These are phyloP conservation scores for Wallacemonas rigidus DNA, from an alignment of 208 protist species.

Conservation along the genomic window DNA sequence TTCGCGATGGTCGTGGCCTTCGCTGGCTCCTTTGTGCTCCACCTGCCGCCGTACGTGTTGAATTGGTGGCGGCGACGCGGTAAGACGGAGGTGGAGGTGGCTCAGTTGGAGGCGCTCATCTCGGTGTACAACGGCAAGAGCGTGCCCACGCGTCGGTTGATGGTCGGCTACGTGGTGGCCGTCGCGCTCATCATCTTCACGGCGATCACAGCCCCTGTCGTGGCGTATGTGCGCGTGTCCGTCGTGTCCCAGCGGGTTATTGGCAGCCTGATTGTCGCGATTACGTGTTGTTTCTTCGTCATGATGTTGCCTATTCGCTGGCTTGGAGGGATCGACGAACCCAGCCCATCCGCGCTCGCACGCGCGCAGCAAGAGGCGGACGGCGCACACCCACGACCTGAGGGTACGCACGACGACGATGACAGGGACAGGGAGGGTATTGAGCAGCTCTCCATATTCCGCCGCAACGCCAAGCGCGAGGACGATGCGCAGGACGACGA, in stretches of 20 bases:
- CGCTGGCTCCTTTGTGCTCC: conserved; percentile 30
- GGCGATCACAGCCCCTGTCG: conserved; percentile 44
- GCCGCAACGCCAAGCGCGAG: background rate
- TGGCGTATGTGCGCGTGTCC: conserved; percentile 47
- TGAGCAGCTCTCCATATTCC: no score
- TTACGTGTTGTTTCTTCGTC: conserved; percentile 43
- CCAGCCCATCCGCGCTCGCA: conserved; percentile 20
- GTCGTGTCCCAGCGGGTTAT: conserved; percentile 24
- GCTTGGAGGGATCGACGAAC: conserved; percentile 59
- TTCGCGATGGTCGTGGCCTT: conserved; percentile 38
- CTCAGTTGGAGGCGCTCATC: conserved; percentile 34
- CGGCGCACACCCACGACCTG: no score
- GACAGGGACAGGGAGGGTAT: no score
- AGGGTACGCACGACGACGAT: no score
- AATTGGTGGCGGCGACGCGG: conserved; percentile 63
- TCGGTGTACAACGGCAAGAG: conserved; percentile 52
- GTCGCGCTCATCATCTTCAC: conserved; percentile 56
- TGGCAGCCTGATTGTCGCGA: conserved; percentile 45
- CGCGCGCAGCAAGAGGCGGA: background rate
- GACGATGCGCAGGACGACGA: background rate
- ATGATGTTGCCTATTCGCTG: conserved; percentile 54
- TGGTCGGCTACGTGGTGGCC: conserved; percentile 53
- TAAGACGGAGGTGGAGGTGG: conserved; percentile 44
- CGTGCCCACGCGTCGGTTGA: conserved; percentile 53
- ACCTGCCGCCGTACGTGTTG: conserved; percentile 63